Conservation (phyloP, 2,329 filamentous ascomycete species). For the Colletotrichum camelliae region DNA sequence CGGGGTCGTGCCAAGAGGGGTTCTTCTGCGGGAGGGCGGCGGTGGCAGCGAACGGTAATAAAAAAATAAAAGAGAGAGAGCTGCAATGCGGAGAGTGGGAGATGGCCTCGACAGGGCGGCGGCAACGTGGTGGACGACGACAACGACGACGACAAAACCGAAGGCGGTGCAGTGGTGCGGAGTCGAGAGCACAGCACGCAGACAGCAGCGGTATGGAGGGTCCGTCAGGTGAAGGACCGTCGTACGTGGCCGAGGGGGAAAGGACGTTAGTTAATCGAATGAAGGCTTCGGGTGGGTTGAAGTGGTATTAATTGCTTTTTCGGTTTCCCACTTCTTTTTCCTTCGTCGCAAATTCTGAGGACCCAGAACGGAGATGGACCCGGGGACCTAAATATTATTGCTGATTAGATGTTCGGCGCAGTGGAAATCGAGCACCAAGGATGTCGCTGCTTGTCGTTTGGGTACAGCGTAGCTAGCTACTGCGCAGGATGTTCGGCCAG, state of each 20-base stretch:
- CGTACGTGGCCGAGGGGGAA: background rate
- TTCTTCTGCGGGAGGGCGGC: background rate
- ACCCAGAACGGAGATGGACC: conserved; percentile 16
- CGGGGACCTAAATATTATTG: conserved; percentile 14
- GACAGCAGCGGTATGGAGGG: background rate
- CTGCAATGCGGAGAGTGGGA: background rate
- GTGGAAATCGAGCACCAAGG: conserved; percentile 21
- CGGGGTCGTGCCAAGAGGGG: background rate
- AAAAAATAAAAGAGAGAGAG: background rate
- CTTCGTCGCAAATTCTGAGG: conserved; percentile 6
- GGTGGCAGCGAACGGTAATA: background rate
- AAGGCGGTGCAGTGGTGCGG: background rate
- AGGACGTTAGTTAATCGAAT: background rate
- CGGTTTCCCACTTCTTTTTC: conserved; percentile 9
- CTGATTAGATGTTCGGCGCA: conserved; percentile 14
- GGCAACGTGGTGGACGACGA: background rate
- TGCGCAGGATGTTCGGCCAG: conserved; percentile 5
- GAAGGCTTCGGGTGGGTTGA: background rate
- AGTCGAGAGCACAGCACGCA: background rate
- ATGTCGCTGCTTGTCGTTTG: conserved; percentile 17
- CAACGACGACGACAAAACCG: background rate
- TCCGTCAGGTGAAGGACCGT: background rate
- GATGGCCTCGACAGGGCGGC: background rate
- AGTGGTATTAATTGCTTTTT: conserved; percentile 13
- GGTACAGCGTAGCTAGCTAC: background rate